phyloP scores from a whole-genome alignment of 352 stramenopile species.

The Thraustotheca clavata region DNA sequence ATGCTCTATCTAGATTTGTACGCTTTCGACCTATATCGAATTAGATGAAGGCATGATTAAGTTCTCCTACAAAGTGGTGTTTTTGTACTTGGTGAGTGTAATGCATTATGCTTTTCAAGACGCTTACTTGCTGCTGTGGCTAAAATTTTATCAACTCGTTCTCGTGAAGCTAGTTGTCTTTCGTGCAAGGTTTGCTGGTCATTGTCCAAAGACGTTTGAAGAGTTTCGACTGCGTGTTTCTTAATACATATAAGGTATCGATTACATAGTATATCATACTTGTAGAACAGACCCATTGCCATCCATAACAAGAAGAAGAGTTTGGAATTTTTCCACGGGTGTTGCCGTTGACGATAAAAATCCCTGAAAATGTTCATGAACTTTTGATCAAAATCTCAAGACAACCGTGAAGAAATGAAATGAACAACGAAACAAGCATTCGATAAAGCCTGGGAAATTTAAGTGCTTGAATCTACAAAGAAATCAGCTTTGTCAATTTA shows the following conservation, averaged over 20 bases:
- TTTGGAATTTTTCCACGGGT: conserved; percentile 2
- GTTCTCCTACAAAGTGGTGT: too few relatives aligned
- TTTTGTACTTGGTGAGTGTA: too few relatives aligned
- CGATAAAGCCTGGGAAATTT: conserved; percentile 17
- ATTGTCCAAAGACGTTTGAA: neutral
- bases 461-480: neutral
- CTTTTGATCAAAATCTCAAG: neutral
- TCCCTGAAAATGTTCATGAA: neutral
- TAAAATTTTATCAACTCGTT: neutral
- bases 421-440: conserved; percentile 19
- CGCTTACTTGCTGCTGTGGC: neutral
- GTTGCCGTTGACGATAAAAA: neutral
- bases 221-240: too few relatives aligned
- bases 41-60: too few relatives aligned
- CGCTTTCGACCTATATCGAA: too few relatives aligned
- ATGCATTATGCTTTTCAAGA: neutral
- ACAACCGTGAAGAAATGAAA: neutral
- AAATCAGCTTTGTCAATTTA: neutral
- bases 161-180: neutral
- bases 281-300: conserved; percentile 9
- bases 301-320: conserved; percentile 8
- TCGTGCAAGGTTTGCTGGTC: neutral
- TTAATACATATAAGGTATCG: neutral
- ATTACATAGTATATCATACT: neutral
- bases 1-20: too few relatives aligned